Base-by-base conservation (phyloP, 164 flowering plant genomes). In the Annona cherimola region DNA sequence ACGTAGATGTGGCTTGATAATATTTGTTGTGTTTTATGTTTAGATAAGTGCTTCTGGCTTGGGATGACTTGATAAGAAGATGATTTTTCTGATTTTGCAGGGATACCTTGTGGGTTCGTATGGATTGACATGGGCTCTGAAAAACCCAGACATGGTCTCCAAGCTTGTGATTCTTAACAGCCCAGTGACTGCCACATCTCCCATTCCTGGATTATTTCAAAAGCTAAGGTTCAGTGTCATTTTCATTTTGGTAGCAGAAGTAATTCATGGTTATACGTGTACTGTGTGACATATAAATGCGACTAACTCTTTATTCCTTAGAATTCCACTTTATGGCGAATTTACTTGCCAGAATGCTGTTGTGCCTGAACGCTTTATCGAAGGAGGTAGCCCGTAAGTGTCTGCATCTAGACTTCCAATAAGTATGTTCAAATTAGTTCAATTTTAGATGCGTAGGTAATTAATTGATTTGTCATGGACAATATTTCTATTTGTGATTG, bases 351-450 rank as follows among this genome's bases (percentile, higher is more conserved):
- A 95, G 78, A 93, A 95, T 88, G 99, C 99, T 76, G 68, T 95
- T 55, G 83, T 86, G 86, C 93, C 99, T 35, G 99, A 95, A 80
- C 90, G 98, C 39, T 93, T 95, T 75, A 95, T 95, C 83, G 99
- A 95, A 90, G 99, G 92, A 89, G 99, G 99, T 90, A 95, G 99
- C 93, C 79, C 94, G 98, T 93, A 93, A 45, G 99, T 95, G 90
- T 91, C 97, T 74, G 81, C 71, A 71, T 63, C 74, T 66, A n/a
- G 41, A 71, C 57, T 66, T 73, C 40, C n/a, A n/a, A n/a, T n/a
- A n/a, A n/a, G n/a, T n/a, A n/a, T n/a, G n/a, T n/a, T n/a, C n/a
- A n/a, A n/a, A n/a, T n/a, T n/a, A n/a, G n/a, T n/a, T n/a, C n/a
- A n/a, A n/a, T n/a, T n/a, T n/a, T n/a, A n/a, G n/a, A n/a, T n/a